Base-by-base conservation (phyloP, 169 alveolate genomes). In the Cryptosporidium canis region DNA sequence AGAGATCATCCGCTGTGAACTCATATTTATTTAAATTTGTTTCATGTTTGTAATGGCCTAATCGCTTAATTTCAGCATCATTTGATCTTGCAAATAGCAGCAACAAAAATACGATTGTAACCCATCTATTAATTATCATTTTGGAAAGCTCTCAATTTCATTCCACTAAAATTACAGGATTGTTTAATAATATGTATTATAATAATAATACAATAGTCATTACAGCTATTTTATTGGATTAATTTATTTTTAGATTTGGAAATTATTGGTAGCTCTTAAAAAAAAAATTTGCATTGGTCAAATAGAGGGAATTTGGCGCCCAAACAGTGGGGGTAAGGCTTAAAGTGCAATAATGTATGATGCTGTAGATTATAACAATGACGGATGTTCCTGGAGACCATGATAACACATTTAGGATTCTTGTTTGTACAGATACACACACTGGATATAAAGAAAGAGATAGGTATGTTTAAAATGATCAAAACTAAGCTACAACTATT, bases 351-450 rank as follows among this genome's bases (percentile, higher is more conserved):
- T 48, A 48, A 4, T 48, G 9, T 12, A 7, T 9, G 48, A 7
- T 41, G 48, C 48, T 41, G 24, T 51, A 51, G 24, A 21, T 7
- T 21, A 21, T 16, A n/a, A 51, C 24, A 0, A n/a, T 3, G 24
- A 55, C 53, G 84, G 51, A 37, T 11, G 27, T 47, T 51, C 1
- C 45, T 18, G 83, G 55, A 11, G 87, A 85, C 9, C 92, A 91
- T 5, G 85, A 90, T 14, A 71, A 82, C 48, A 90, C 92, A 35
- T 93, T 96, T 83, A 95, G 94, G 87, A 95, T 96, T 31, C 66
- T 97, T 85, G 96, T 98, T 18, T 95, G 97, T 35, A 94, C 99
- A 4, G 99, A 98, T 87, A 96, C 96, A 64, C 99, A 98, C 85
- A 90, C 96, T 77, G 99, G 99, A 9, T 96, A 94, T 77, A 94